Conservation (phyloP, 768 basidiomycete species). For the Tylopilus cervinicoccineus region DNA sequence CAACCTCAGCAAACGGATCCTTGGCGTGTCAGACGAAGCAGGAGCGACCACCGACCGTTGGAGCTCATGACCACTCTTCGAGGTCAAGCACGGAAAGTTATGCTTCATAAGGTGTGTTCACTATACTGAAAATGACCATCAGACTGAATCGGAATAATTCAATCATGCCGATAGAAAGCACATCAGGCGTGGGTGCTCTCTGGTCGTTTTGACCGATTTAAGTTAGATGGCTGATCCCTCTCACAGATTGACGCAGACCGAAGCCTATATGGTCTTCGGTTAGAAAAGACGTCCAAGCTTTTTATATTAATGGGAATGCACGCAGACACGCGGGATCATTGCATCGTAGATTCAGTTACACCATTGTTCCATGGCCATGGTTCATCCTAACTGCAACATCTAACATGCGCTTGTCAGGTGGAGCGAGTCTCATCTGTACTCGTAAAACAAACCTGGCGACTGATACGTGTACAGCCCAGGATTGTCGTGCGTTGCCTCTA, state of each 20-base stretch:
- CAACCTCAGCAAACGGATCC: background rate
- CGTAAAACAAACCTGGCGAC: slow-evolving; percentile 3
- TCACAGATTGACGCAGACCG: slow-evolving; percentile 7
- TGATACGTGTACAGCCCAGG: background rate
- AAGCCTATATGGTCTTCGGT: background rate
- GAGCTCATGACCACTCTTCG: background rate
- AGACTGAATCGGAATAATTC: slow-evolving; percentile 1
- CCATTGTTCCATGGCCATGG: background rate
- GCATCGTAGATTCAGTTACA: background rate
- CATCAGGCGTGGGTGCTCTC: slow-evolving; percentile 6
- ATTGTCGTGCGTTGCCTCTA: background rate
- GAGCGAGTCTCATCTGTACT: background rate
- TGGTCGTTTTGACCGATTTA: slow-evolving; percentile 13
- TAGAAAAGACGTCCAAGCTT: background rate
- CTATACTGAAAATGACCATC: slow-evolving; percentile 1
- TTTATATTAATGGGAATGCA: background rate
- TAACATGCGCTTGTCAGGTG: slow-evolving; percentile 5
- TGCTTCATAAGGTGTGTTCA: slow-evolving; percentile 1
- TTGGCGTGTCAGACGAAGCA: slow-evolving; percentile 1
- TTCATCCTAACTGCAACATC: background rate
- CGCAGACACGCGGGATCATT: background rate
- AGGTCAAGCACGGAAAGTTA: background rate
- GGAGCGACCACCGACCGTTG: slow-evolving; percentile 11
- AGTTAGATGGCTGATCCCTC: slow-evolving; percentile 13
- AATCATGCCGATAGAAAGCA: slow-evolving; percentile 4